Evolutionary conservation across 345 rosid species (phyloP).

Genomic region (Syzygium aromaticum): DNA sequence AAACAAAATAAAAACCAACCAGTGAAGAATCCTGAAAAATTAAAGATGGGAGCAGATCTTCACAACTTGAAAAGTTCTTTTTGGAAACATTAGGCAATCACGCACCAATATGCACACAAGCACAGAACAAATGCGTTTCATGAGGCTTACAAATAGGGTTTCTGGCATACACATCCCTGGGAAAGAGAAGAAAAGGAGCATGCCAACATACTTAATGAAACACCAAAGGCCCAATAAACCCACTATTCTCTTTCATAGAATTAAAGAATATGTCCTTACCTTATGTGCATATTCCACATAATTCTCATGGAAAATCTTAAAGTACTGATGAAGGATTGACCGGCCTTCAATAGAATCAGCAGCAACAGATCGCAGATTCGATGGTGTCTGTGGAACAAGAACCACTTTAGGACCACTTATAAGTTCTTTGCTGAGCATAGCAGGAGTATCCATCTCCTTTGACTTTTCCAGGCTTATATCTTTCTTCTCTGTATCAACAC

Average conservation of each 20-base stretch:
- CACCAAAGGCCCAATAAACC: not conserved
- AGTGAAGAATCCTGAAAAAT: not conserved
- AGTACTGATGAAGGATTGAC: constrained; percentile 74
- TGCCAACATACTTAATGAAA: not conserved
- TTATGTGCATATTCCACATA: constrained; percentile 93
- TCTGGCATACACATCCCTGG: not conserved
- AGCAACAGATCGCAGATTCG: constrained; percentile 62
- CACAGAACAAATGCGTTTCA: not conserved
- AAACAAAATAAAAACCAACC: not conserved
- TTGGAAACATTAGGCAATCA: not conserved
- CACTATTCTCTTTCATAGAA: not conserved
- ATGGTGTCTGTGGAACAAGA: constrained; percentile 67
- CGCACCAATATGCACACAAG: not conserved
- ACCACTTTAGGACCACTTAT: constrained; percentile 74
- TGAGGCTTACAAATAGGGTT: not conserved
- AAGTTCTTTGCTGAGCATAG: constrained; percentile 86
- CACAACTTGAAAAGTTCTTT: not conserved
- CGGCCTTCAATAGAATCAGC: constrained; percentile 91
- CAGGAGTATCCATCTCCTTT: constrained; percentile 36
- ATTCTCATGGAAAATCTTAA: constrained; percentile 90
- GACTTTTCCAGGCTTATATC: constrained; percentile 20
- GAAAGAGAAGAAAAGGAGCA: not conserved
- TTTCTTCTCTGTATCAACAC: constrained; percentile 31
- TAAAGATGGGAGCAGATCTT: not conserved
- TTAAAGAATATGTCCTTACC: constrained; percentile 27